Percentiles rank a stretch among this genome's conserved stretches.
phyloP scores from a whole-genome alignment of 176 grass and related monocot genomes.

The Oryza coarctata region DNA sequence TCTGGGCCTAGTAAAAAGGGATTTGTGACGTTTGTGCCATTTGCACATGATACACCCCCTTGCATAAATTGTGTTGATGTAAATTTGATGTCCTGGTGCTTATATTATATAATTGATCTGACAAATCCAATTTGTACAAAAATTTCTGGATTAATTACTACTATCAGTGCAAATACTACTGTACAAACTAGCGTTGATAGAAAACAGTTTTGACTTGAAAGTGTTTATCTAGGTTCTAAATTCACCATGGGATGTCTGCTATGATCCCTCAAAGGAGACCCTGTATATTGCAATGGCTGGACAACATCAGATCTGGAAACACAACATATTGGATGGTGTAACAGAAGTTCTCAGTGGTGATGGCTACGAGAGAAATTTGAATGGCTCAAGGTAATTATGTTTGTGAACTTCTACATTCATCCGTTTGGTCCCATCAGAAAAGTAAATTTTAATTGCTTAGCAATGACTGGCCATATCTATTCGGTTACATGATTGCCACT shows the following conservation, averaged over 20 bases:
- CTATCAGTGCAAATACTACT: background rate
- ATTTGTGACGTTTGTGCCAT: background rate
- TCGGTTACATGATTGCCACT: background rate
- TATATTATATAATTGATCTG: slow-evolving; percentile 9
- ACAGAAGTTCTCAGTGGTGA: slow-evolving; percentile 84
- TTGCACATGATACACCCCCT: background rate
- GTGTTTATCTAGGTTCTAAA: slow-evolving; percentile 72
- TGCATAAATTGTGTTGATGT: background rate
- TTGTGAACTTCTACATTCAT: background rate
- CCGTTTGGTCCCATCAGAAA: background rate
- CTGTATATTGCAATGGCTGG: slow-evolving; percentile 96
- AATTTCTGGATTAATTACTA: slow-evolving; percentile 19
- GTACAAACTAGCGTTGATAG: slow-evolving; percentile 16
- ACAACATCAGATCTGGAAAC: slow-evolving; percentile 95
- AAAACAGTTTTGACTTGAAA: slow-evolving; percentile 47
- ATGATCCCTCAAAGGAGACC: slow-evolving; percentile 59
- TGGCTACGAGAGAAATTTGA: slow-evolving; percentile 91
- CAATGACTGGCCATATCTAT: background rate
- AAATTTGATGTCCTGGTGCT: slow-evolving; percentile 8
- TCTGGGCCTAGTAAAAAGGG: background rate
- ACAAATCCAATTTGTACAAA: background rate
- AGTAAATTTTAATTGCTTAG: slow-evolving; percentile 27
- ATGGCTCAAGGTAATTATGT: slow-evolving; percentile 73
- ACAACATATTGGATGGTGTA: slow-evolving; percentile 63
- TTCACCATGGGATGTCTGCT: slow-evolving; percentile 97